Percentiles rank a stretch among this genome's conserved stretches.
Conservation (phyloP, 768 basidiomycete genomes). For the Podaxis rugospora region DNA sequence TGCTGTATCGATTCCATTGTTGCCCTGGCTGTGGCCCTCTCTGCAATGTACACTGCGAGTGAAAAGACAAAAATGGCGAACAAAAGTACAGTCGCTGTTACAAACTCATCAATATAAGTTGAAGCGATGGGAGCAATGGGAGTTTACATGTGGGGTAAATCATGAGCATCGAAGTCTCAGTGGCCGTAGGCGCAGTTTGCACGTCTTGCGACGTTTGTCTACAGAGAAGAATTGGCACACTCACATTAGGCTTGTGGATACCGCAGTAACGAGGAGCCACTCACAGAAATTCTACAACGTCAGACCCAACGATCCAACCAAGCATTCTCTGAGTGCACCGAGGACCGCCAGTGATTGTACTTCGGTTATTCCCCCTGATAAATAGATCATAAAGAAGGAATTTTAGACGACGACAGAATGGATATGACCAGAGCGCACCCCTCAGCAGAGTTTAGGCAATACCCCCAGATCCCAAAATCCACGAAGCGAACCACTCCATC, state of each 20-base stretch:
- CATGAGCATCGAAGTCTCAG: not conserved
- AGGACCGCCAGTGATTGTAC: not conserved
- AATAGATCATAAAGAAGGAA: not conserved
- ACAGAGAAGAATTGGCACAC: too few species aligned
- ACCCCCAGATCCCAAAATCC: constrained; percentile 10
- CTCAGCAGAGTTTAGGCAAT: not conserved
- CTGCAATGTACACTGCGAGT: not conserved
- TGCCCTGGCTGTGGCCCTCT: not conserved
- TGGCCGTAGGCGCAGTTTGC: not conserved
- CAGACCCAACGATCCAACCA: not conserved
- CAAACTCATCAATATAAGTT: not conserved
- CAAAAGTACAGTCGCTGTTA: not conserved
- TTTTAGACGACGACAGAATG: too few species aligned
- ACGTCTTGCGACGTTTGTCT: not conserved
- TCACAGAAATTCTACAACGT: not conserved
- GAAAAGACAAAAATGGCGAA: not conserved
- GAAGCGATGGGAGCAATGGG: too few species aligned
- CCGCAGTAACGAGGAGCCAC: not conserved
- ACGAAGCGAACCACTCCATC: not conserved
- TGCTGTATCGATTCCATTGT: not conserved
- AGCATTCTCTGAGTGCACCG: not conserved
- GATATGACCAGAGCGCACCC: not conserved
- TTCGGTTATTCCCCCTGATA: not conserved
- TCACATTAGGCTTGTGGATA: too few species aligned
- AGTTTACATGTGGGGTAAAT: not conserved